Percentiles rank a stretch among this genome's conserved stretches.
Evolutionary conservation across 192 early-diverging fungal species (phyloP).

Genomic region (Piromyces sp.): DNA sequence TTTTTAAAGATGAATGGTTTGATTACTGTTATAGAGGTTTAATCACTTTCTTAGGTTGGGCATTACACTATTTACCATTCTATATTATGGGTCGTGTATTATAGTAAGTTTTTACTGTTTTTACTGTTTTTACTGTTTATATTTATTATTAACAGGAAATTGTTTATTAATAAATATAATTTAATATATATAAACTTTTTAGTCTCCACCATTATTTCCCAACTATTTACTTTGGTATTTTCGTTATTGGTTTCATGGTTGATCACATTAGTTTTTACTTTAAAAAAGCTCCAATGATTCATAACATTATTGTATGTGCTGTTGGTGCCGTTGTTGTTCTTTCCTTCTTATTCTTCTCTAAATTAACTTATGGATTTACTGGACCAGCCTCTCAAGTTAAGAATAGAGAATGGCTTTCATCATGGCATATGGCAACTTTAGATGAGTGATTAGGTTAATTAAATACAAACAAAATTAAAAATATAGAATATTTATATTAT

Average conservation of each 20-base stretch:
- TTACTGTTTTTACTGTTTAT: too few species aligned
- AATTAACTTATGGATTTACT: neutral
- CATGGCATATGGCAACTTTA: neutral
- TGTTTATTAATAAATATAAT: too few species aligned
- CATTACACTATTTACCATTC: conserved; percentile 72
- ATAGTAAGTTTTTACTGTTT: too few species aligned
- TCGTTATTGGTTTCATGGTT: conserved; percentile 48
- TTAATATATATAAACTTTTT: conserved; percentile 10
- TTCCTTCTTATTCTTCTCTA: neutral
- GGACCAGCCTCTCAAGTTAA: neutral
- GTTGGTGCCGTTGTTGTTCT: neutral
- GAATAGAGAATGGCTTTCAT: neutral
- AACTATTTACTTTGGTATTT: conserved; percentile 69
- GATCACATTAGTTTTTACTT: conserved; percentile 55
- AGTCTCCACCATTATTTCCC: conserved; percentile 95
- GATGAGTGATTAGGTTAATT: too few species aligned
- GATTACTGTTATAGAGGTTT: neutral
- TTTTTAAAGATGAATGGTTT: neutral
- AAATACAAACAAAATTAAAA: neutral
- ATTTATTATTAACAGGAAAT: too few species aligned
- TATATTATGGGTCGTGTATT: conserved; percentile 62
- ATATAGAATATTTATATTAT: neutral
- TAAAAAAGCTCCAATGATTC: neutral
- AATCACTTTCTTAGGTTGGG: conserved; percentile 57
- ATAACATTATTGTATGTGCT: neutral